phyloP scores from a whole-genome alignment of 2,329 filamentous ascomycete genomes.

The Cladophialophora yegresii region DNA sequence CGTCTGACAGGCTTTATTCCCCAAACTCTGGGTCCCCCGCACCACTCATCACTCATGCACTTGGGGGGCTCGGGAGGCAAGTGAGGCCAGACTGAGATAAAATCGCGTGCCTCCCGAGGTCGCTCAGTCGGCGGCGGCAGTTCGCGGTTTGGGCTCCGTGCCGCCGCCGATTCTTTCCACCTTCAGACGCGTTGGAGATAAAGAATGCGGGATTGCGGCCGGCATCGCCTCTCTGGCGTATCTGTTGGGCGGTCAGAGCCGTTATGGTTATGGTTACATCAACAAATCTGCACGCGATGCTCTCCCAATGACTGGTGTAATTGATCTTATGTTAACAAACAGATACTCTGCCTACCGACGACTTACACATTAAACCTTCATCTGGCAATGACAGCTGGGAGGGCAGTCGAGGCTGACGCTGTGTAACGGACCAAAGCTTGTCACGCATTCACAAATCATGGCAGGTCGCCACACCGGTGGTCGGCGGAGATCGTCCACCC shows the following conservation, averaged over 20 bases:
- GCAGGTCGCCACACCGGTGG: neutral
- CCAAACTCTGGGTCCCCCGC: neutral
- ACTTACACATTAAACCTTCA: neutral
- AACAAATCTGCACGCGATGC: neutral
- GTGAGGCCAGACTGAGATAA: neutral
- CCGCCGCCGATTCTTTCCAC: neutral
- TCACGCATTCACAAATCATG: neutral
- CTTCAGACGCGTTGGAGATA: neutral
- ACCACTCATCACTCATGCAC: neutral
- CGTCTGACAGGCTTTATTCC: neutral
- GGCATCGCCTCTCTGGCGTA: neutral
- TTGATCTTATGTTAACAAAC: neutral
- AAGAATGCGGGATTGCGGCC: neutral
- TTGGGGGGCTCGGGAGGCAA: no score
- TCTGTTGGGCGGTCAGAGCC: neutral
- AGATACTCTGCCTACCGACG: neutral
- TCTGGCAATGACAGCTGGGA: neutral
- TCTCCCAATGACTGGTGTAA: neutral
- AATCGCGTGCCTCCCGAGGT: neutral
- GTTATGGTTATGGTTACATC: neutral
- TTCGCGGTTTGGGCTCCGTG: neutral
- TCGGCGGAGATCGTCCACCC: slow-evolving; percentile 8
- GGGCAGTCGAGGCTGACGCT: neutral
- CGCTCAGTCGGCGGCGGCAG: neutral
- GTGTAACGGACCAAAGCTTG: neutral